Evolutionary conservation across 345 rosid genomes (phyloP).

Genomic region (Pugionium dolabratum): DNA sequence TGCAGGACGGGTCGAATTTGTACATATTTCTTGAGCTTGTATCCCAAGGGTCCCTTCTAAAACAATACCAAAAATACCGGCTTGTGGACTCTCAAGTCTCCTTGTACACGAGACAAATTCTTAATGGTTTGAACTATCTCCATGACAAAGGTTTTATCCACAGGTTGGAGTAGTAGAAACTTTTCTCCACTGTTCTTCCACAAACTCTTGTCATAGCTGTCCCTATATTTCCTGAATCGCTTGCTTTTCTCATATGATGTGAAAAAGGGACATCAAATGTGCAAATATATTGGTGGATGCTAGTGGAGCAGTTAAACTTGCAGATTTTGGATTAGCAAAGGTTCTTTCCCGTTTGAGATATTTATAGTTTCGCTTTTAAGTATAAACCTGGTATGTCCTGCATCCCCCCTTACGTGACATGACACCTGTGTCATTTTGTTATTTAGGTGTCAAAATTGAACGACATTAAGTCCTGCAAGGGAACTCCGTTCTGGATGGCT

Average conservation of each 20-base stretch:
- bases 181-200: background rate
- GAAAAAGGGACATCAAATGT: slow-evolving; percentile 83
- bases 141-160: slow-evolving; percentile 75
- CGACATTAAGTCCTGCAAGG: slow-evolving; percentile 80
- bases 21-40: slow-evolving; percentile 90
- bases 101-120: slow-evolving; percentile 79
- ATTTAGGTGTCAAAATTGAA: slow-evolving; percentile 74
- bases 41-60: slow-evolving; percentile 68
- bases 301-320: slow-evolving; percentile 81
- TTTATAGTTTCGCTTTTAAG: background rate
- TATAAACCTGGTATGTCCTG: background rate
- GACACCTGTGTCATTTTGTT: slow-evolving; percentile 18
- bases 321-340: slow-evolving; percentile 98
- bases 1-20: slow-evolving; percentile 74
- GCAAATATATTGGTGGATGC: slow-evolving; percentile 85
- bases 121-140: slow-evolving; percentile 80
- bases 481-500: slow-evolving; percentile 97
- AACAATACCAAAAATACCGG: slow-evolving; percentile 56
- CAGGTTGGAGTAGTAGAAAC: slow-evolving; percentile 50
- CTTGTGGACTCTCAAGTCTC: slow-evolving; percentile 73
- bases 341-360: slow-evolving; percentile 40
- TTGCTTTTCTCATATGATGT: slow-evolving; percentile 28
- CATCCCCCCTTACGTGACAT: background rate
- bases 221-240: background rate
- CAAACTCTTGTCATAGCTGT: slow-evolving; percentile 1